Conservation (phyloP, 2,329 filamentous ascomycete species). For the Aspergillus hiratsukae region DNA sequence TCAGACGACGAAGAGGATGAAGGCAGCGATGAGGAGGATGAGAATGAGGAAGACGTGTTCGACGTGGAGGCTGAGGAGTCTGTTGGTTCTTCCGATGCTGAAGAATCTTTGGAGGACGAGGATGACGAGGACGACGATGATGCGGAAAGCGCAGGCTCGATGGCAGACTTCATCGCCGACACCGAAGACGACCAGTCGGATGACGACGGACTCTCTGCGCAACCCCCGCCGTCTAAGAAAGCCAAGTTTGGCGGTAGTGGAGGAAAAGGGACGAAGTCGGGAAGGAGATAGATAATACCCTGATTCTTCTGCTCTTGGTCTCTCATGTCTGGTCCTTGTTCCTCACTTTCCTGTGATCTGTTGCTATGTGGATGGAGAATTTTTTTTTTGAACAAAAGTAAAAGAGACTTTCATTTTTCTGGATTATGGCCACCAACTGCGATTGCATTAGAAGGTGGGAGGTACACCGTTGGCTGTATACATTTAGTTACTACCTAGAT, state of each 20-base stretch:
- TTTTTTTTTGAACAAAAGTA: neutral
- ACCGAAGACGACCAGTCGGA: constrained; percentile 42
- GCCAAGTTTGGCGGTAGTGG: constrained; percentile 23
- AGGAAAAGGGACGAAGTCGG: constrained; percentile 31
- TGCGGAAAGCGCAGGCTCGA: constrained; percentile 54
- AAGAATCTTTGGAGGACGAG: constrained; percentile 55
- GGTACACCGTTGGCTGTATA: neutral
- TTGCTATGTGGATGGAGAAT: neutral
- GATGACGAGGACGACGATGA: constrained; percentile 61
- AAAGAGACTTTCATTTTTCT: constrained; percentile 4
- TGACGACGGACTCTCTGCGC: constrained; percentile 18
- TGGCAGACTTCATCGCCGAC: constrained; percentile 45
- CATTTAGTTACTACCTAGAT: neutral
- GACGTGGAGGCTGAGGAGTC: constrained; percentile 44
- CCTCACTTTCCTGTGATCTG: constrained; percentile 11
- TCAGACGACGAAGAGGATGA: constrained; percentile 50
- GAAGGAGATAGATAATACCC: constrained; percentile 30
- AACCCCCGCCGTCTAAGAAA: constrained; percentile 34
- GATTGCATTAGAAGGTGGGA: neutral
- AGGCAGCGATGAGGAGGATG: constrained; percentile 52
- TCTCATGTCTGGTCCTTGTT: constrained; percentile 11
- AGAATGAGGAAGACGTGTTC: constrained; percentile 38
- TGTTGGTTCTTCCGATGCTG: constrained; percentile 39
- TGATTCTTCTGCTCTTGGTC: constrained; percentile 13
- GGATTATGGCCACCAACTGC: neutral